Percentiles rank a stretch among this genome's conserved stretches.
These are phyloP conservation scores for Monosporozyma aerobia DNA, from an alignment of 805 yeast genomes.

Conservation along the genomic window DNA sequence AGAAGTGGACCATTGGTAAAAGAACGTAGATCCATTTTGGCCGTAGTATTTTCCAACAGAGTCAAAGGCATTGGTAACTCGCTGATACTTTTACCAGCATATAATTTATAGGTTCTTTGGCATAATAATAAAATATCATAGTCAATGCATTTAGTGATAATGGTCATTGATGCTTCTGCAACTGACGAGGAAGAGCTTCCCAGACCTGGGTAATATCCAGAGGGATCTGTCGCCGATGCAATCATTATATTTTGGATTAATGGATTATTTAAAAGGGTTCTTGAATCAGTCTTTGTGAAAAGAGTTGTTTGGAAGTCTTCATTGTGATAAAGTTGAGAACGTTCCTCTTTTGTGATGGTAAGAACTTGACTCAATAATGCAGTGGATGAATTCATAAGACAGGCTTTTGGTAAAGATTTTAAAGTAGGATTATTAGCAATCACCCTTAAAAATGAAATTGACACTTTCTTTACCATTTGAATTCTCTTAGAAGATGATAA, in stretches of 20 bases:
- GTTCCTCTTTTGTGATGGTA: slow-evolving; percentile 22
- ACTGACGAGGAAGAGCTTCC: slow-evolving; percentile 26
- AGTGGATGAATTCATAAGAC: slow-evolving; percentile 31
- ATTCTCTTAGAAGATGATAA: slow-evolving; percentile 42
- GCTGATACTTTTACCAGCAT: slow-evolving; percentile 22
- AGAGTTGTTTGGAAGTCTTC: slow-evolving; percentile 32
- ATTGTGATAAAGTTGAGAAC: slow-evolving; percentile 19
- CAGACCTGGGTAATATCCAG: slow-evolving; percentile 22
- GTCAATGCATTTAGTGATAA: slow-evolving; percentile 34
- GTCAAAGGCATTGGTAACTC: slow-evolving; percentile 26
- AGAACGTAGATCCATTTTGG: slow-evolving; percentile 18
- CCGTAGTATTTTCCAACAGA: slow-evolving; percentile 25
- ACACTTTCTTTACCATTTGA: slow-evolving; percentile 43
- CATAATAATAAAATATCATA: slow-evolving; percentile 41
- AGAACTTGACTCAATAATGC: slow-evolving; percentile 27
- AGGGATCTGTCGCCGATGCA: slow-evolving; percentile 26
- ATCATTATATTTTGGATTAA: slow-evolving; percentile 27
- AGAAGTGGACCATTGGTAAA: slow-evolving; percentile 27
- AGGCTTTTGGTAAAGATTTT: slow-evolving; percentile 25
- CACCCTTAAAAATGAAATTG: slow-evolving; percentile 38
- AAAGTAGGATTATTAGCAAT: slow-evolving; percentile 25
- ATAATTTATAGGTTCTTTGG: slow-evolving; percentile 32
- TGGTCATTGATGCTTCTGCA: slow-evolving; percentile 29
- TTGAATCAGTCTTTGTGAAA: slow-evolving; percentile 40
- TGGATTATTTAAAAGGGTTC: slow-evolving; percentile 36